phyloP scores from a whole-genome alignment of 108 stramenopile species.

The Cylindrotheca fusiformis region DNA sequence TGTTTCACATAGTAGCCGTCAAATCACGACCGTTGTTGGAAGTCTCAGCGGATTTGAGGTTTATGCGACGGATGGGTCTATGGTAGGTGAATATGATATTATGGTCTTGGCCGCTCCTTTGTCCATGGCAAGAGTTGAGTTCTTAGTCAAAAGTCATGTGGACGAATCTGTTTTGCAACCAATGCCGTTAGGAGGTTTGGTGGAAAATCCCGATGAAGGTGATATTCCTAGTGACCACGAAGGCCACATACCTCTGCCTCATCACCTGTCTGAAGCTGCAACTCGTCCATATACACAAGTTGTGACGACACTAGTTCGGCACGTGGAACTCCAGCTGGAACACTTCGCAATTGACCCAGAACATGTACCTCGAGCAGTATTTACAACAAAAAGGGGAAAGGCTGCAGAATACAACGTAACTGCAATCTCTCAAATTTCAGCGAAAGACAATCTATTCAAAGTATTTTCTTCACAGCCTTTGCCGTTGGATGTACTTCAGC shows the following conservation, averaged over 20 bases:
- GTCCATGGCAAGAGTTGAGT: conserved; percentile 56
- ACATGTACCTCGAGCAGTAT: conserved; percentile 43
- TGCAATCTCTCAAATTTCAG: conserved; percentile 14
- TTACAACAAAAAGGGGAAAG: conserved; percentile 56
- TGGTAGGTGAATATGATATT: conserved; percentile 62
- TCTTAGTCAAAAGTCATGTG: conserved; percentile 59
- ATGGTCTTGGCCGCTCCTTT: conserved; percentile 79
- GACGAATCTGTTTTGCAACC: conserved; percentile 59
- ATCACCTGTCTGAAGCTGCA: conserved; percentile 42
- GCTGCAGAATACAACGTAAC: conserved; percentile 14
- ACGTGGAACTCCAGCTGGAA: conserved; percentile 49
- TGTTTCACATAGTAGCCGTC: neutral
- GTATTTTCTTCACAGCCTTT: conserved; percentile 49
- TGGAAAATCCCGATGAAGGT: conserved; percentile 31
- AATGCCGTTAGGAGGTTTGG: conserved; percentile 60
- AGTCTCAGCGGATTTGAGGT: conserved; percentile 30
- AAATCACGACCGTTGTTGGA: conserved; percentile 37
- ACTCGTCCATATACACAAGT: conserved; percentile 65
- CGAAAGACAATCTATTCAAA: conserved; percentile 49
- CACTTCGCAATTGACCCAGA: conserved; percentile 40
- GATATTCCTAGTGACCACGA: conserved; percentile 37
- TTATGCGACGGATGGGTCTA: conserved; percentile 29
- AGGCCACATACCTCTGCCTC: conserved; percentile 18
- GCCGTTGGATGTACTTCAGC: conserved; percentile 15
- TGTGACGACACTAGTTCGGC: conserved; percentile 66